Evolutionary conservation across 164 flowering plant species (phyloP), one percentile per base, ranked within the genome.

Genomic region (Stephania cephalantha): DNA sequence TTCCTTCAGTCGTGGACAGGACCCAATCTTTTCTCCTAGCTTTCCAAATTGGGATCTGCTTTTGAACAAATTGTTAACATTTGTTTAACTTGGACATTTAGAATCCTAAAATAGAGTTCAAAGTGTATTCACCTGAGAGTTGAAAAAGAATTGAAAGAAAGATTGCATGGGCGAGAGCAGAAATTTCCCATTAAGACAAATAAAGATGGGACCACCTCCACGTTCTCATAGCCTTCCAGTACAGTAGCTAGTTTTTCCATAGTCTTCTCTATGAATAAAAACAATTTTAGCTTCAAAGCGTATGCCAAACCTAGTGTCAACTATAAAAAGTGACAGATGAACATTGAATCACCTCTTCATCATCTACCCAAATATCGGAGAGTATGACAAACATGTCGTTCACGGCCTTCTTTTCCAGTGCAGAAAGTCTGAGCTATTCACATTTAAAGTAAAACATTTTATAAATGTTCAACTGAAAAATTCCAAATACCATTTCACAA

Each of bases 131-230:
- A 90, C 99, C 97, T 90, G 72, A 95, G 89, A 74, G 71, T 87
- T 70, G 97, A 85, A 80, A 83, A 90, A 71, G 94, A 87, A 82
- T 82, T 79, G 73, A 93, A 96, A 44, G 98, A 83, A 50, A 96
- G 91, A 79, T 94, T 94, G 77, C 97, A 96, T 45, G 99, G 97
- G 58, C 73, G 90, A 78, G 98, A 94, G 73, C 93, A 91, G 82
- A 96, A 96, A 78, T 94, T 94, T 42, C 98, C 98, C 99, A 94
- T 94, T 75, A 96, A 85, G 72, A 95, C 95, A 83, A 95, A 95
- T 52, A 95, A 82, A 73, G 97, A 95, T 67, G 99, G 99, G 79
- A 95, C 98, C 76, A 93, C 94, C 74, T 89, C 94, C 75, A 82
- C 88, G 78, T 79, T 86, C 79, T 93, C 98, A 82, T 91, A 96